These are phyloP conservation scores for Astrephomene gubernaculifera DNA, from an alignment of 139 green algal genomes.

Conservation along the genomic window DNA sequence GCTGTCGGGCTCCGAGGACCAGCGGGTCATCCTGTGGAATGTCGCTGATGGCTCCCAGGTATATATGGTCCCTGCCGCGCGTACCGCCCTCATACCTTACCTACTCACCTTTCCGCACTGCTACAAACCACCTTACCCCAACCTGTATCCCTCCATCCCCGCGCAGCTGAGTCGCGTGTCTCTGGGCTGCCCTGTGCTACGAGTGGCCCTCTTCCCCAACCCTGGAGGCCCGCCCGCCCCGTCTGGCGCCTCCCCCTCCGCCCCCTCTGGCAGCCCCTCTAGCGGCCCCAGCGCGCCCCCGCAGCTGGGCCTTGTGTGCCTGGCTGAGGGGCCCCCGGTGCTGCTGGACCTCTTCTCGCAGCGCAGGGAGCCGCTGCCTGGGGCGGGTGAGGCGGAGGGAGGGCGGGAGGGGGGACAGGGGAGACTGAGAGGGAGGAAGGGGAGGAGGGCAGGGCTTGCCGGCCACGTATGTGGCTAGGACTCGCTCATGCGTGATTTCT, in stretches of 20 bases:
- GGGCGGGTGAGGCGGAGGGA: neutral
- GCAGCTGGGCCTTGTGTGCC: slow-evolving; percentile 53
- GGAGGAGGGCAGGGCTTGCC: too few species aligned
- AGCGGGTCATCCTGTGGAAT: slow-evolving; percentile 74
- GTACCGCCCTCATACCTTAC: neutral
- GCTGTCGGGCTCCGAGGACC: slow-evolving; percentile 66
- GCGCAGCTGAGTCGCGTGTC: neutral
- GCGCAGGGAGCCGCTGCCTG: slow-evolving; percentile 12
- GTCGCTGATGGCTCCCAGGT: slow-evolving; percentile 61
- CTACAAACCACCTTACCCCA: neutral
- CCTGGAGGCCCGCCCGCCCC: slow-evolving; percentile 32
- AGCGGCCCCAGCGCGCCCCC: too few species aligned
- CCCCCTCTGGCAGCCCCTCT: too few species aligned
- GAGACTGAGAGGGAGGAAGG: neutral
- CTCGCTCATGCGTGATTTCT: too few species aligned
- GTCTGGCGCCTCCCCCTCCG: slow-evolving; percentile 24
- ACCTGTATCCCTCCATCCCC: neutral
- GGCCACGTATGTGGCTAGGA: too few species aligned
- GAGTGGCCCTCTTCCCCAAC: neutral
- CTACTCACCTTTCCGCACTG: neutral
- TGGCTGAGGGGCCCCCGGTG: slow-evolving; percentile 59
- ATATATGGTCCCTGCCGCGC: neutral
- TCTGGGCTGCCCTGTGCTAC: neutral
- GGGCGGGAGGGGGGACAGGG: neutral
- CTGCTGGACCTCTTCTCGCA: slow-evolving; percentile 61